Percentiles rank a stretch among this genome's conserved stretches.
phyloP scores from a whole-genome alignment of 139 green algal species.

The Micractinium sp. region DNA sequence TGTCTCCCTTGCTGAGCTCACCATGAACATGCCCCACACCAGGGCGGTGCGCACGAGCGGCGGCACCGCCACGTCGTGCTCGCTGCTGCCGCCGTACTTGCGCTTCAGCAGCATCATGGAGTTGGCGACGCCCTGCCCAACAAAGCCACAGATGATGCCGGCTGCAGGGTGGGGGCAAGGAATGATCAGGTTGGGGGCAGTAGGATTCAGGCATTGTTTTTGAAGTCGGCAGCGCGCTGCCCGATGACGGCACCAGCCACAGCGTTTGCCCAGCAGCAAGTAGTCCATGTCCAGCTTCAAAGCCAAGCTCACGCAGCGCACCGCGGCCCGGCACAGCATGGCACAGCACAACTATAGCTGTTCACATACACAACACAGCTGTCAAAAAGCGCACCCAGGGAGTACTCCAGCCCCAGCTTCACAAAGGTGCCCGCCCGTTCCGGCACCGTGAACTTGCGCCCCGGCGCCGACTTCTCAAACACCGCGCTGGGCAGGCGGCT shows the following conservation, averaged over 20 bases:
- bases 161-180: conserved; percentile 30
- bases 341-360: too few relatives aligned
- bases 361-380: too few relatives aligned
- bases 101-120: conserved; percentile 83
- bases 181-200: conserved; percentile 43
- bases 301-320: too few relatives aligned
- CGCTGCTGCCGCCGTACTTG: conserved; percentile 48
- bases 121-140: conserved; percentile 94
- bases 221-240: too few relatives aligned
- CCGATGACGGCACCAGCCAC: too few relatives aligned
- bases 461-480: conserved; percentile 73
- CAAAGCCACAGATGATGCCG: conserved; percentile 87
- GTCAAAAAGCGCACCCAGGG: conserved; percentile 63
- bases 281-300: not conserved
- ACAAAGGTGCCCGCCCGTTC: conserved; percentile 68
- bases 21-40: conserved; percentile 97
- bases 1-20: not conserved
- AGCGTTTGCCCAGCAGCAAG: not conserved
- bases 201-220: too few relatives aligned
- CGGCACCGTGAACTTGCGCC: conserved; percentile 60
- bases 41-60: conserved; percentile 82
- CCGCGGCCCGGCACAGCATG: too few relatives aligned
- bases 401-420: conserved; percentile 80
- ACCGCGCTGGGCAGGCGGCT: conserved; percentile 71
- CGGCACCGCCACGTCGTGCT: conserved; percentile 82